These are phyloP conservation scores for Bipolaris sorokiniana DNA, from an alignment of 2,329 filamentous ascomycete genomes.

Conservation along the genomic window DNA sequence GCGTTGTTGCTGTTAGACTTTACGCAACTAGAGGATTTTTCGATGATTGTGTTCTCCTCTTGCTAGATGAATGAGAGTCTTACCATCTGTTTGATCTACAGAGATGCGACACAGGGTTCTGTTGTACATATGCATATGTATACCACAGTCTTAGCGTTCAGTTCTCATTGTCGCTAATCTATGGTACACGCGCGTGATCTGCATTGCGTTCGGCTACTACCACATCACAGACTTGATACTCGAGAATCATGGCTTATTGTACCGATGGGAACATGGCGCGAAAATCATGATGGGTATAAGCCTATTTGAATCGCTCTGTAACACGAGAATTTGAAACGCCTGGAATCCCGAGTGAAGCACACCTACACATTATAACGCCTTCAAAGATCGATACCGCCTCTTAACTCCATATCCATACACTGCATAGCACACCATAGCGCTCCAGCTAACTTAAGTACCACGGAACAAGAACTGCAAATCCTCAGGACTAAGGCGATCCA, in stretches of 20 bases:
- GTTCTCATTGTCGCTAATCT: background rate
- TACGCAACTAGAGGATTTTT: background rate
- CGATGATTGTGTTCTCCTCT: background rate
- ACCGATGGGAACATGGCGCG: background rate
- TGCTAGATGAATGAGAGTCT: no score
- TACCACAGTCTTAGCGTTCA: background rate
- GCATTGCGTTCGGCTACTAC: background rate
- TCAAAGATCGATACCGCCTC: background rate
- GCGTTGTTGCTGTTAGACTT: background rate
- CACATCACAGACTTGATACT: background rate
- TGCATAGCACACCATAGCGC: background rate
- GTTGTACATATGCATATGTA: background rate
- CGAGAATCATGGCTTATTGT: background rate
- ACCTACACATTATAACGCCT: background rate
- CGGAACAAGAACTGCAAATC: slow-evolving; percentile 98
- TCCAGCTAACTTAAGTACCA: slow-evolving; percentile 59
- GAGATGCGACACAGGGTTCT: background rate
- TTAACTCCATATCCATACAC: background rate
- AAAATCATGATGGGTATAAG: background rate
- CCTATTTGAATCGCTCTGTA: background rate
- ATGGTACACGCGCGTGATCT: background rate
- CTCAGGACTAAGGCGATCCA: slow-evolving; percentile 87
- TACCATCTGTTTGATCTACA: background rate
- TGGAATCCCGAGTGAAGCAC: background rate
- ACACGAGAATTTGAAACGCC: background rate